Conservation (phyloP, 1,139 yeast genomes). For the Hanseniaspora uvarum region DNA sequence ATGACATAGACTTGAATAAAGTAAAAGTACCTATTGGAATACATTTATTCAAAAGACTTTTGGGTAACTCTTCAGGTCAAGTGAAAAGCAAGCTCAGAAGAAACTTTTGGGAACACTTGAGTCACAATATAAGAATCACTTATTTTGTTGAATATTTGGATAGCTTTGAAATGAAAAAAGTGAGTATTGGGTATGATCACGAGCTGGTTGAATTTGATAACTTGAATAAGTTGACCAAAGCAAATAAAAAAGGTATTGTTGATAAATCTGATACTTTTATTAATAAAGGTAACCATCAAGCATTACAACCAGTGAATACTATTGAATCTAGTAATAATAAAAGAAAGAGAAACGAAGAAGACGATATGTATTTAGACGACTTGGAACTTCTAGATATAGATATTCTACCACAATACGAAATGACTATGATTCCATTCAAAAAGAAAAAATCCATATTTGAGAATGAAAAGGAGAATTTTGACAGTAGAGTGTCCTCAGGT, state of each 20-base stretch:
- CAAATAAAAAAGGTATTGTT: neutral
- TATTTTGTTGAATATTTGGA: neutral
- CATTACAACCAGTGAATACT: neutral
- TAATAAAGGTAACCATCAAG: neutral
- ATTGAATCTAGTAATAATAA: neutral
- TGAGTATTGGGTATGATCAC: conserved; percentile 9
- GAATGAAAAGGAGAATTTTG: neutral
- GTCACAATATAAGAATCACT: neutral
- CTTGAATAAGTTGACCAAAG: neutral
- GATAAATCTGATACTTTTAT: neutral
- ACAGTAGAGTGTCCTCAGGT: conserved; percentile 12
- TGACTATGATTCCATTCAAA: conserved; percentile 17
- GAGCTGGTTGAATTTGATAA: no score
- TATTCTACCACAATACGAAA: conserved; percentile 8
- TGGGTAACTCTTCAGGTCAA: conserved; percentile 1
- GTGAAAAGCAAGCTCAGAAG: neutral
- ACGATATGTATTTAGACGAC: neutral
- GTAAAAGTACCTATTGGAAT: neutral
- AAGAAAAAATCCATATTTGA: neutral
- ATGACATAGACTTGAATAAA: neutral
- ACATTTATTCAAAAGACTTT: neutral
- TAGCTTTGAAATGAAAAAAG: neutral
- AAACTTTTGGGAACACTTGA: conserved; percentile 7
- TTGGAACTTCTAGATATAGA: neutral
- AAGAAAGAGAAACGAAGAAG: neutral